phyloP scores from a whole-genome alignment of 805 yeast genomes.

The Nakazawaea wickerhamii region DNA sequence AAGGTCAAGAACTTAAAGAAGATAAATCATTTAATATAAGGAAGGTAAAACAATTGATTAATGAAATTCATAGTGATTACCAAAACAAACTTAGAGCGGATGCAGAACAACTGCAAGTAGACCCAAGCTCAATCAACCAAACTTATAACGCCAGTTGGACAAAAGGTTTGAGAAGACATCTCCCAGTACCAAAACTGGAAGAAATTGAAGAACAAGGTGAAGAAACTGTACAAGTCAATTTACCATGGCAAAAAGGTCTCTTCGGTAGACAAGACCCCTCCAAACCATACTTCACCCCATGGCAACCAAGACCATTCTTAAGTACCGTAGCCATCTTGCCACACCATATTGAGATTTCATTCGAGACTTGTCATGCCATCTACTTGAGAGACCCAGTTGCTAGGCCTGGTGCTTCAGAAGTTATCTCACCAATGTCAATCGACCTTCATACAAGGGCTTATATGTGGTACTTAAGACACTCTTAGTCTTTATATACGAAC shows the following conservation, averaged over 20 bases:
- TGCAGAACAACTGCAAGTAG: conserved; percentile 16
- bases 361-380: conserved; percentile 92
- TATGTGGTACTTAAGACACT: conserved; percentile 75
- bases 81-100: conserved; percentile 26
- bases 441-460: conserved; percentile 89
- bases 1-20: conserved; percentile 26
- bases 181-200: conserved; percentile 29
- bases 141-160: conserved; percentile 40
- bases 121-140: conserved; percentile 1
- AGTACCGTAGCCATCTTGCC: conserved; percentile 93
- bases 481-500: conserved; percentile 2
- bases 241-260: conserved; percentile 80
- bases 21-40: conserved; percentile 25
- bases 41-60: conserved; percentile 27
- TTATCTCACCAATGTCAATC: conserved; percentile 80
- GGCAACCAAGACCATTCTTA: conserved; percentile 91
- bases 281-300: conserved; percentile 91
- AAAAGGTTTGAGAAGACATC: conserved; percentile 35
- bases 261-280: conserved; percentile 75
- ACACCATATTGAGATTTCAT: conserved; percentile 85
- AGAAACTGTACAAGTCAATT: conserved; percentile 39
- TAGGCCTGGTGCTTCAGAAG: conserved; percentile 94
- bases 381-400: conserved; percentile 96
- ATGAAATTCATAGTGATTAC: conserved; percentile 28
- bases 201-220: conserved; percentile 28